These are phyloP conservation scores for Pseudogymnoascus sp. DNA, from an alignment of 2,329 filamentous ascomycete species.

Conservation along the genomic window DNA sequence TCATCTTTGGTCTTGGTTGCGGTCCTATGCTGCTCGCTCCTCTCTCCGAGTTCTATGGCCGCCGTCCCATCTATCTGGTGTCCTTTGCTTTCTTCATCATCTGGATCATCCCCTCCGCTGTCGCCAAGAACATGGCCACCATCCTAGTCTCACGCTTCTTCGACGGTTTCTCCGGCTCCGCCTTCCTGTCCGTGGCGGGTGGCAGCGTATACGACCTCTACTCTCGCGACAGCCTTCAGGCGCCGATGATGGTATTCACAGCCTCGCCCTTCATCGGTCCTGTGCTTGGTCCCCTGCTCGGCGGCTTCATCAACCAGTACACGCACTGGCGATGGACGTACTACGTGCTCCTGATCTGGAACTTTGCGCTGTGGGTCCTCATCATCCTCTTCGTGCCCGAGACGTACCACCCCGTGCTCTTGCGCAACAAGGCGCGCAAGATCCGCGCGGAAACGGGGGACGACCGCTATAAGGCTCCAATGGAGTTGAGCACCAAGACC, in stretches of 20 bases:
- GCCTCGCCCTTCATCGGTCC: conserved; percentile 57
- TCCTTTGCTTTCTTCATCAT: conserved; percentile 69
- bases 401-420: conserved; percentile 71
- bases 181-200: conserved; percentile 66
- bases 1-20: conserved; percentile 64
- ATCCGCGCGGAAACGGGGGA: conserved; percentile 72
- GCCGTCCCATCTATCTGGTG: conserved; percentile 69
- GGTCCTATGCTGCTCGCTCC: conserved; percentile 50
- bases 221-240: conserved; percentile 56
- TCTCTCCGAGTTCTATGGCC: conserved; percentile 64
- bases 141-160: conserved; percentile 74
- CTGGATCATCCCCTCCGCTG: conserved; percentile 73
- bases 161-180: conserved; percentile 60
- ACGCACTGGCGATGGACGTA: conserved; percentile 74
- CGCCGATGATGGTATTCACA: conserved; percentile 77
- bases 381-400: conserved; percentile 73
- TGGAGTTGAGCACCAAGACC: conserved; percentile 64
- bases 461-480: conserved; percentile 64
- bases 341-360: conserved; percentile 79
- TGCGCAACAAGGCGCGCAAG: conserved; percentile 62
- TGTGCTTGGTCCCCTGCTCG: conserved; percentile 51
- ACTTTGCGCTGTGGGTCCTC: conserved; percentile 51
- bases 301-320: conserved; percentile 76
- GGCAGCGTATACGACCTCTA: conserved; percentile 82
- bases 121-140: conserved; percentile 73